A percentile compares a stretch with the other conserved stretches of the same genome.
Conservation (phyloP, 495 filamentous ascomycete genomes). For the Lophiostoma macrostomum region DNA sequence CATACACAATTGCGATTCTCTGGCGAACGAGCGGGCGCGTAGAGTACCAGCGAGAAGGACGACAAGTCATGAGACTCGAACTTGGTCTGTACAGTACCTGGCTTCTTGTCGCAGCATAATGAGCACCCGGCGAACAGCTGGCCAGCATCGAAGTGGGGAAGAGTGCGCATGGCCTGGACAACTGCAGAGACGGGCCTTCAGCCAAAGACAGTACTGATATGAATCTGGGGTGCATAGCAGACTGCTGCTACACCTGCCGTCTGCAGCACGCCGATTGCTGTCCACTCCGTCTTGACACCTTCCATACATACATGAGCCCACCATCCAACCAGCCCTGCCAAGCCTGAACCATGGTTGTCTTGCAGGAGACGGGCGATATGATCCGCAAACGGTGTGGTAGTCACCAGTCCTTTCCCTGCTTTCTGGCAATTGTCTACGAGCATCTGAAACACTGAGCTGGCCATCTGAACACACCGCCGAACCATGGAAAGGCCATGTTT, state of each 20-base stretch:
- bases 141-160: background rate
- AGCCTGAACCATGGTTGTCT: background rate
- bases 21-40: slow-evolving; percentile 10
- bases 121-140: slow-evolving; percentile 3
- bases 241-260: background rate
- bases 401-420: background rate
- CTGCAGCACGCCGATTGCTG: background rate
- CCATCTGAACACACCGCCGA: background rate
- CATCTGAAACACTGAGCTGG: background rate
- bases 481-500: slow-evolving; percentile 15
- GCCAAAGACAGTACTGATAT: slow-evolving; percentile 1
- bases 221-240: slow-evolving; percentile 21
- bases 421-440: no score
- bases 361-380: background rate
- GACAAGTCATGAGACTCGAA: slow-evolving; percentile 28
- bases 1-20: background rate
- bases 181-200: background rate
- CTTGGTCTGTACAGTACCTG: slow-evolving; percentile 6
- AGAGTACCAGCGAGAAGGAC: background rate
- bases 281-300: slow-evolving; percentile 3
- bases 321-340: slow-evolving; percentile 25
- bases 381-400: background rate
- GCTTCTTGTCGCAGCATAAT: slow-evolving; percentile 1
- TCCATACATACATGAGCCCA: slow-evolving; percentile 27
- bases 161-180: background rate